Evolutionary conservation across 768 basidiomycete genomes (phyloP), one percentile per base, ranked within the genome.

Genomic region (Leucosporidium yakuticum): DNA sequence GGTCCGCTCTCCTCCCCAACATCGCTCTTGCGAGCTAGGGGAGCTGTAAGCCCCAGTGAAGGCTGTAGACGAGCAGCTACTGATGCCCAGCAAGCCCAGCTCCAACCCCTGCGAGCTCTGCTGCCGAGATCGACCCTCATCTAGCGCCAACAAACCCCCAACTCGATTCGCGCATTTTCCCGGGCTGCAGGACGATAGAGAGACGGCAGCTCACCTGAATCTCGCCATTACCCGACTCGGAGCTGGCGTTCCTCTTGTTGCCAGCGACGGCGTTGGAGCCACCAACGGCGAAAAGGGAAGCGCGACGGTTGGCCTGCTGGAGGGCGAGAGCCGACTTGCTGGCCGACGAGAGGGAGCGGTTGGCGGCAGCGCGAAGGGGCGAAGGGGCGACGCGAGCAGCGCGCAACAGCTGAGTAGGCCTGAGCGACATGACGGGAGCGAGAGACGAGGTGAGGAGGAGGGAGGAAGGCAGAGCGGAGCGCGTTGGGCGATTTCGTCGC

Each of bases 141-240:
- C 57, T 31, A 14, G 4, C n/a, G 29, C 29, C 36, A 25, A n/a
- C 6, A 11, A 6, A 11, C 21, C 44, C 31, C 49, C 31, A n/a
- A 51, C 32, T 20, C 21, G 31, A 32, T 53, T 36, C 31, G 27
- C 8, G n/a, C 62, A 11, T n/a, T 21, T 31, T 2, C 14, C 17
- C 15, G 20, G 29, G 19, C 44, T 8, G 14, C 44, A 4, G 19
- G 19, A 31, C 39, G 14, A 44, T 44, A 44, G 39, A 44, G 39
- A 15, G 39, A 7, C 2, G 39, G 14, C 6, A 44, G 39, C 70
- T 65, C 44, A 71, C 70, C 51, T 71, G 66, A 55, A 67, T 55
- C 29, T 51, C 53, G 8, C 70, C 70, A 58, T 72, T 67, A 57
- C 29, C 32, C 47, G 56, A 47, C 27, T 70, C 63, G 47, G 50